Percentiles rank a stretch among this genome's conserved stretches.
These are phyloP conservation scores for Alternaria panax DNA, from an alignment of 2,329 filamentous ascomycete species.

Conservation along the genomic window DNA sequence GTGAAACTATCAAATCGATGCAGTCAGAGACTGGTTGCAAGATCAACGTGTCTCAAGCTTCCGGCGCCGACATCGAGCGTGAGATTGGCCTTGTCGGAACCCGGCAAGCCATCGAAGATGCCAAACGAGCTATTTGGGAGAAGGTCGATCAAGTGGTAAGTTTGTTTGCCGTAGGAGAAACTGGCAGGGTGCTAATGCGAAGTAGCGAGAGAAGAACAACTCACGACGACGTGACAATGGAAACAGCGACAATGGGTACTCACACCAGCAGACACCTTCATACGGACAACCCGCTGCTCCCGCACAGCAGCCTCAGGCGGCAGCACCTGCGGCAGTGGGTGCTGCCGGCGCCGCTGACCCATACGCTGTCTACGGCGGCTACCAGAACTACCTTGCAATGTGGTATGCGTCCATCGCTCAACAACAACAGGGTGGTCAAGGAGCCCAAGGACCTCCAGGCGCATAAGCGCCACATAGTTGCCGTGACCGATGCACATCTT, in stretches of 20 bases:
- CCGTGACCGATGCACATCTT: conserved; percentile 46
- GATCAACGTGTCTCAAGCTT: conserved; percentile 88
- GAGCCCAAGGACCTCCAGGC: conserved; percentile 45
- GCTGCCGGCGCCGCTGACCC: conserved; percentile 44
- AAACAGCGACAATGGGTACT: conserved; percentile 54
- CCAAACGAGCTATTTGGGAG: conserved; percentile 86
- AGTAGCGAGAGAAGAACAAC: conserved; percentile 57
- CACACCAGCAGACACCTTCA: conserved; percentile 53
- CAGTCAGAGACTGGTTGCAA: conserved; percentile 88
- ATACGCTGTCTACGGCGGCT: conserved; percentile 84
- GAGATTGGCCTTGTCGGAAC: conserved; percentile 86
- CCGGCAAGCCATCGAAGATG: conserved; percentile 77
- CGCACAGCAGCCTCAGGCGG: conserved; percentile 37
- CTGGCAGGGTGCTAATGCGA: conserved; percentile 25
- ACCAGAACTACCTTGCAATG: conserved; percentile 78
- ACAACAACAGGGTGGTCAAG: conserved; percentile 52
- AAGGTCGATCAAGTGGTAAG: conserved; percentile 89
- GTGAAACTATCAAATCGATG: conserved; percentile 94
- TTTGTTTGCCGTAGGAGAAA: conserved; percentile 24
- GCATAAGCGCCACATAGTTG: conserved; percentile 43
- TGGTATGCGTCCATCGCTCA: conserved; percentile 77
- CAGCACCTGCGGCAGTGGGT: conserved; percentile 57
- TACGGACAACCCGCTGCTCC: conserved; percentile 47
- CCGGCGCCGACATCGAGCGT: conserved; percentile 79
- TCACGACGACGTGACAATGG: conserved; percentile 52